phyloP scores from a whole-genome alignment of 2,329 filamentous ascomycete species.

The Stachybotrys echinatus region DNA sequence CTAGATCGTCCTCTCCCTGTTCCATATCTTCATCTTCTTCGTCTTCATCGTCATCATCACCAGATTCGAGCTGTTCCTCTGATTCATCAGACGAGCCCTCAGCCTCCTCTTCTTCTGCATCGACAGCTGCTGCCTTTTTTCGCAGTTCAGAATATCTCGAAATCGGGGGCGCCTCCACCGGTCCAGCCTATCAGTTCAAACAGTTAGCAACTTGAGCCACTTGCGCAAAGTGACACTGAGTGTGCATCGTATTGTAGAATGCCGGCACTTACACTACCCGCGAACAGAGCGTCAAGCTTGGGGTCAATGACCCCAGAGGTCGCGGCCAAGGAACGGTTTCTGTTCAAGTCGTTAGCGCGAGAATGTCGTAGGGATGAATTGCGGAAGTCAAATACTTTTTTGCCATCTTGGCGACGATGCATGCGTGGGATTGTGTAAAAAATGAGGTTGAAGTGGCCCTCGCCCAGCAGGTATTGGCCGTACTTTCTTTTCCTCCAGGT shows the following conservation, averaged over 20 bases:
- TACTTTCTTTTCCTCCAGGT: background rate
- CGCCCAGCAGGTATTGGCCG: too few species aligned
- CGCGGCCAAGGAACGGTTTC: constrained; percentile 25
- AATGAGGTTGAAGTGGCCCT: too few species aligned
- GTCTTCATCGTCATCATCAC: constrained; percentile 18
- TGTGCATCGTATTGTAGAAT: too few species aligned
- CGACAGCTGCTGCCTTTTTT: constrained; percentile 16
- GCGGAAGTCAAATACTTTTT: too few species aligned
- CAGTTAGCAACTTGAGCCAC: background rate
- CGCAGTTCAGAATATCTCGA: constrained; percentile 37
- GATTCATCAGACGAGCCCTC: constrained; percentile 26
- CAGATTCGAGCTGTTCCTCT: constrained; percentile 26
- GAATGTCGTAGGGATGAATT: background rate
- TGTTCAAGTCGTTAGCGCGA: constrained; percentile 2
- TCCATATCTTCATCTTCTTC: constrained; percentile 23
- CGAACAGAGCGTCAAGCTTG: constrained; percentile 64
- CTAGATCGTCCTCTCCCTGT: constrained; percentile 32
- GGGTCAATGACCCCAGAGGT: constrained; percentile 60
- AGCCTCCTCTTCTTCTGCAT: constrained; percentile 23
- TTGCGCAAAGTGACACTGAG: too few species aligned
- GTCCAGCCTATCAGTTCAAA: constrained; percentile 37
- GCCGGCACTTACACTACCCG: constrained; percentile 61
- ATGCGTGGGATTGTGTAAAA: too few species aligned
- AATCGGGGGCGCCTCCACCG: constrained; percentile 40
- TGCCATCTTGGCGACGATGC: too few species aligned